A percentile compares a stretch with the other conserved stretches of the same genome.
Conservation (phyloP, 192 early-diverging fungal species). For the Coemansia sp. region DNA sequence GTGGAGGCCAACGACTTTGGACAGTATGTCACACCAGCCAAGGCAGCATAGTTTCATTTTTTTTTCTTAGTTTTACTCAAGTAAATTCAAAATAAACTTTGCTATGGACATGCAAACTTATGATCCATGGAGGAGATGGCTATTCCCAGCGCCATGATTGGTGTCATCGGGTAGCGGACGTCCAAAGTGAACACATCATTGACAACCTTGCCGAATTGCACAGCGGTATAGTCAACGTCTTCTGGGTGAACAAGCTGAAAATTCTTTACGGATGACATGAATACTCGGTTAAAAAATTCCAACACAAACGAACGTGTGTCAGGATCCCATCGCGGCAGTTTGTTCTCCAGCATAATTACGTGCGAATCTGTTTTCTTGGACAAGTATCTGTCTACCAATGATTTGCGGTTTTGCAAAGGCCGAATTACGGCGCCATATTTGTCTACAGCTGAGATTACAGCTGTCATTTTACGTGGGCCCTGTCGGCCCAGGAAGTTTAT, state of each 20-base stretch:
- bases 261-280: slow-evolving; percentile 90
- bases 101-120: slow-evolving; percentile 85
- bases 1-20: too few species aligned
- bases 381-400: too few species aligned
- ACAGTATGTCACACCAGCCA: too few species aligned
- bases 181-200: slow-evolving; percentile 86
- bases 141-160: slow-evolving; percentile 85
- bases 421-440: background rate
- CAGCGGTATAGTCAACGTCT: slow-evolving; percentile 87
- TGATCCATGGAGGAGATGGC: slow-evolving; percentile 88
- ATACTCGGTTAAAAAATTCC: slow-evolving; percentile 92
- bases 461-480: slow-evolving; percentile 91
- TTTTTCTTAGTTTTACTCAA: too few species aligned
- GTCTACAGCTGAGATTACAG: slow-evolving; percentile 58
- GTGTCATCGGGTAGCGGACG: slow-evolving; percentile 86
- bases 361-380: background rate
- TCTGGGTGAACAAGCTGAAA: slow-evolving; percentile 94
- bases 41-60: too few species aligned
- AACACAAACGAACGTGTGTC: slow-evolving; percentile 85
- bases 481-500: slow-evolving; percentile 85
- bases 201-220: slow-evolving; percentile 88
- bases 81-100: background rate
- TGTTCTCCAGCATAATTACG: slow-evolving; percentile 74
- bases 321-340: slow-evolving; percentile 91
- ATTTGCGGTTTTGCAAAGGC: background rate